Percentiles rank a stretch among this genome's conserved stretches.
Evolutionary conservation across 2,329 filamentous ascomycete species (phyloP).

Genomic region (Fusarium illudens): DNA sequence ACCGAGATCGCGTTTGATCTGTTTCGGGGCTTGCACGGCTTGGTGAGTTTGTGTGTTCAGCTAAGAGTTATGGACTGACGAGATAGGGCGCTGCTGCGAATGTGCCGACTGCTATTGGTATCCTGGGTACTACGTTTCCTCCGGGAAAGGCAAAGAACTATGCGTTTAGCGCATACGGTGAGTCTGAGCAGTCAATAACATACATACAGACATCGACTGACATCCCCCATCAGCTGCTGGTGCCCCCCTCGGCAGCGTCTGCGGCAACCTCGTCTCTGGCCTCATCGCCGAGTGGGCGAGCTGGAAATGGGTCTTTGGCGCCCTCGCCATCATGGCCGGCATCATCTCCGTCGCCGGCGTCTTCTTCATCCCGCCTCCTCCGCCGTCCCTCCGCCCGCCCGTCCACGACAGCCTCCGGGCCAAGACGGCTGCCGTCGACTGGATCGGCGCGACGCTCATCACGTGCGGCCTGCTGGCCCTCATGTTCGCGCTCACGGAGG

Average conservation of each 20-base stretch:
- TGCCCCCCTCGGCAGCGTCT: constrained; percentile 69
- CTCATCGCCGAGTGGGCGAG: constrained; percentile 68
- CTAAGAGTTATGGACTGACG: neutral
- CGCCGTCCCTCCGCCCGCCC: constrained; percentile 41
- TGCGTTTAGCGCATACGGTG: constrained; percentile 70
- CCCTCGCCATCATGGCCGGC: constrained; percentile 67
- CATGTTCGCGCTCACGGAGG: constrained; percentile 73
- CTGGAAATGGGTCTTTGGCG: constrained; percentile 75
- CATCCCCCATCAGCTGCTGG: constrained; percentile 58
- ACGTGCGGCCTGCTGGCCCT: constrained; percentile 69
- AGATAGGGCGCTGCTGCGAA: constrained; percentile 70
- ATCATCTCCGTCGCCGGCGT: constrained; percentile 64
- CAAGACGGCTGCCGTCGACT: constrained; percentile 64
- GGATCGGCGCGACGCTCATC: constrained; percentile 70
- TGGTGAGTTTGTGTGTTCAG: constrained; percentile 47
- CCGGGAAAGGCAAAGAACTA: constrained; percentile 76
- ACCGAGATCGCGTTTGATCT: constrained; percentile 75
- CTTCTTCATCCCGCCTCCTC: constrained; percentile 66
- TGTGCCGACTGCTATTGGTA: constrained; percentile 75
- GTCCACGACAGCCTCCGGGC: constrained; percentile 41
- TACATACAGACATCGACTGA: neutral
- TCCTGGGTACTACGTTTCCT: constrained; percentile 72
- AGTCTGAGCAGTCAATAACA: constrained; percentile 6
- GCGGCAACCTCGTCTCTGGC: constrained; percentile 71
- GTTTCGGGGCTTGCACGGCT: constrained; percentile 71